Evolutionary conservation across 2,329 filamentous ascomycete species (phyloP).

Genomic region (Fusarium mexicanum): DNA sequence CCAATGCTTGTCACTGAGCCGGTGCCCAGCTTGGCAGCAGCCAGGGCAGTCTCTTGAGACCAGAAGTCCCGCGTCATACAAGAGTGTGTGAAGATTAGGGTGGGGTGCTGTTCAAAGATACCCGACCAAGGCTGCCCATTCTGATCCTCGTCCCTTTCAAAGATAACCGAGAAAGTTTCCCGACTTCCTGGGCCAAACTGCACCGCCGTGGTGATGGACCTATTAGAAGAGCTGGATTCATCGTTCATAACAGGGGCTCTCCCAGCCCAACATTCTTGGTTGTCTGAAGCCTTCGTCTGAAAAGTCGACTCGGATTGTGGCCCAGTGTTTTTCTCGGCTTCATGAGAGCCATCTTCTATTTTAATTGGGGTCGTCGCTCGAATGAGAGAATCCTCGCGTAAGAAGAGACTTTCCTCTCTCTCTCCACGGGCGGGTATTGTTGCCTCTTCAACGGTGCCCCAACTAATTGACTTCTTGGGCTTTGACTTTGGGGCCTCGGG

Average conservation of each 20-base stretch:
- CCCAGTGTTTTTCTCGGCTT: background rate
- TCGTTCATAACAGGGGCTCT: background rate
- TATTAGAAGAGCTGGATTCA: background rate
- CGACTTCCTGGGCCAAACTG: conserved; percentile 28
- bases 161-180: conserved; percentile 19
- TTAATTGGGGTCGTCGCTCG: background rate
- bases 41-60: conserved; percentile 8
- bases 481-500: conserved; percentile 10
- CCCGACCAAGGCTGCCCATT: conserved; percentile 39
- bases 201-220: conserved; percentile 18
- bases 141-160: conserved; percentile 6
- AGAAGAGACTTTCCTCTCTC: conserved; percentile 38
- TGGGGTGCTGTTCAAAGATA: conserved; percentile 38
- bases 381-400: conserved; percentile 6
- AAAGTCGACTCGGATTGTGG: background rate
- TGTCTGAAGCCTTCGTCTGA: background rate
- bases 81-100: conserved; percentile 48
- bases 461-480: conserved; percentile 44
- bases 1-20: conserved; percentile 33
- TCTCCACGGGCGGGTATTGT: conserved; percentile 42
- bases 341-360: background rate
- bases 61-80: conserved; percentile 49
- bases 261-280: background rate
- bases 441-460: conserved; percentile 29
- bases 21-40: conserved; percentile 26